phyloP scores from a whole-genome alignment of 495 filamentous ascomycete genomes.

The Neurospora sp. region DNA sequence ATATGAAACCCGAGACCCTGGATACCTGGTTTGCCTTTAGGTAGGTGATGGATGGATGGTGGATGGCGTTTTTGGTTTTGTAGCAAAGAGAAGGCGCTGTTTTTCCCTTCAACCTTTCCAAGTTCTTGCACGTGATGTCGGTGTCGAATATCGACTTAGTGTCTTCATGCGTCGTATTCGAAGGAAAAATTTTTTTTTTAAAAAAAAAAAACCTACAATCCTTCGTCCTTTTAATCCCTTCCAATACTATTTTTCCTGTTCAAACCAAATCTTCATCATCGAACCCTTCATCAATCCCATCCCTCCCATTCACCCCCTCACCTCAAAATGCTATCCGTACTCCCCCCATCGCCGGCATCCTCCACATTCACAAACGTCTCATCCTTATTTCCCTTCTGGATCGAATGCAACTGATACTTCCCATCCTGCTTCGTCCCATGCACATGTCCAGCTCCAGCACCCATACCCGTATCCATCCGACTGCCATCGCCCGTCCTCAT shows the following conservation, averaged over 20 bases:
- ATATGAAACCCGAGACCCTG: not conserved
- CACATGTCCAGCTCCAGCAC: not conserved
- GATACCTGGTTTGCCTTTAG: no score
- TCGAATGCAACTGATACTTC: slow-evolving; percentile 11
- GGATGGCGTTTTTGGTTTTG: not conserved
- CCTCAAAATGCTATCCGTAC: not conserved
- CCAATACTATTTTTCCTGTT: no score
- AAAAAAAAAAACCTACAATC: no score
- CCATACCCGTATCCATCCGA: not conserved
- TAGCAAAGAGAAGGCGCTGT: not conserved
- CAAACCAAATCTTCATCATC: no score
- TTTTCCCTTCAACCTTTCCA: not conserved
- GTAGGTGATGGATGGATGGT: not conserved
- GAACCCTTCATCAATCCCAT: no score
- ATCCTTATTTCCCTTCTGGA: slow-evolving; percentile 5
- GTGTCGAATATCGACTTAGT: not conserved
- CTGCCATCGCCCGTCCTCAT: not conserved
- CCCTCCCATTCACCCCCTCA: not conserved
- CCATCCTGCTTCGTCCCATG: not conserved
- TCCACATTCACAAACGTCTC: not conserved
- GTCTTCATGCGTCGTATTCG: no score
- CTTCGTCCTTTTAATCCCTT: no score
- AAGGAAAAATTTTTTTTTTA: no score
- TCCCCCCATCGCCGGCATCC: not conserved
- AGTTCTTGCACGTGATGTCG: not conserved